Evolutionary conservation across 768 basidiomycete species (phyloP), one percentile per base, ranked within the genome.

Genomic region (Goffeauzyma gilvescens): DNA sequence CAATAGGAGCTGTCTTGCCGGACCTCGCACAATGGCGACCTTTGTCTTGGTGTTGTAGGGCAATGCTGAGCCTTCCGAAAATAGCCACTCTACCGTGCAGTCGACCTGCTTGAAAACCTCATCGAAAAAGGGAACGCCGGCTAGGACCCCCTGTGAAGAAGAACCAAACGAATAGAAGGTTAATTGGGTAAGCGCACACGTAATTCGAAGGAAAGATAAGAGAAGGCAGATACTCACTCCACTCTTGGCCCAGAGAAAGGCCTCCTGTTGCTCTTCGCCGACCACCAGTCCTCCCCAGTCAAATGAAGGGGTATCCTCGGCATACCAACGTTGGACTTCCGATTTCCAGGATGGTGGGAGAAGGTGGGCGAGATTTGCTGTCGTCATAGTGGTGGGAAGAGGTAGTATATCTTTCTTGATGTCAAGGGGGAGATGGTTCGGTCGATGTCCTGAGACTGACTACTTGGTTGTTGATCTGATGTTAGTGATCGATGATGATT

Each of bases 201-300:
- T 25, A 26, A 9, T 18, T 13, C 18, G 17, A 26, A 10, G 38
- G 12, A 14, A 38, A 20, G 24, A 25, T 30, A 30, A n/a, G 9
- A 30, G 7, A 8, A 12, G 28, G 5, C 14, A 28, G 18, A 75
- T 75, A 14, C 71, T 52, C 43, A 75, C 71, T 39, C 75, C 74
- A 46, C 84, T 85, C 67, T 98, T 96, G 37, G 87, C 90, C 53
- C 85, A 72, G 14, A 96, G 72, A 58, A 77, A 79, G 6, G 93
- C 93, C 59, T 81, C 78, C 31, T 85, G 76, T 27, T 73, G 67
- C 6, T 73, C 79, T 58, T 96, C 89, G 12, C 90, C 90, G 7
- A 98, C 90, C 36, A 96, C 85, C 57, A 81, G 90, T 2, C 90
- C 90, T 28, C 81, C 89, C 51, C 85, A 93, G 64, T 98, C 90